Evolutionary conservation across 2,329 filamentous ascomycete species (phyloP), one percentile per base, ranked within the genome.

Genomic region (Graphium sp.): DNA sequence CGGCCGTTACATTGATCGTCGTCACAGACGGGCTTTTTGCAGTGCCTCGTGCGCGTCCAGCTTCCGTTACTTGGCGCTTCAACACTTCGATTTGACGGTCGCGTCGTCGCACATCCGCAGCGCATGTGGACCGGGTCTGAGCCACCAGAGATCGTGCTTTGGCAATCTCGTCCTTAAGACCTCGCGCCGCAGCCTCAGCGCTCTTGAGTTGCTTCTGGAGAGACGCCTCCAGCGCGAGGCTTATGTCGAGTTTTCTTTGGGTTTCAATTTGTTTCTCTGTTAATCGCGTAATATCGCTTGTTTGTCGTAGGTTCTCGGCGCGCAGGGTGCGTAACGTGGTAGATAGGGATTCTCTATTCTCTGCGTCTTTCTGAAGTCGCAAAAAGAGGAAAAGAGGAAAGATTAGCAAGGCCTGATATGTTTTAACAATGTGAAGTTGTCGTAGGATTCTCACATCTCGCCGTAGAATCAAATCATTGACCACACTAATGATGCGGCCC

Each of bases 391-490:
- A 15, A 15, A 14, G 19, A 24, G 13, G 11, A 11, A 12, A 24
- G 15, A 21, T n/a, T n/a, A n/a, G n/a, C n/a, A n/a, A n/a, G n/a
- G n/a, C n/a, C n/a, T n/a, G n/a, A n/a, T n/a, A n/a, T n/a, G n/a
- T n/a, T n/a, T n/a, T n/a, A n/a, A n/a, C n/a, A n/a, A n/a, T n/a
- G n/a, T n/a, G n/a, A n/a, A n/a, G n/a, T n/a, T n/a, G n/a, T n/a
- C n/a, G n/a, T n/a, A n/a, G n/a, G n/a, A n/a, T n/a, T 60, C 73
- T 41, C 59, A 92, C 83, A 49, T 98, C 89, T 59, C 85, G 72
- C 39, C 85, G 71, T 34, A 94, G 50, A 34, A 98, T 82, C 40
- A 98, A 55, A 47, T 98, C 89, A 51, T 98, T 93, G 27, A 98
- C 73, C 15, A 98, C 66, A 46, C 87, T 80, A 55, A 98, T 93